These are phyloP conservation scores for Calonectria leucothoes DNA, from an alignment of 2,329 filamentous ascomycete genomes.

Conservation along the genomic window DNA sequence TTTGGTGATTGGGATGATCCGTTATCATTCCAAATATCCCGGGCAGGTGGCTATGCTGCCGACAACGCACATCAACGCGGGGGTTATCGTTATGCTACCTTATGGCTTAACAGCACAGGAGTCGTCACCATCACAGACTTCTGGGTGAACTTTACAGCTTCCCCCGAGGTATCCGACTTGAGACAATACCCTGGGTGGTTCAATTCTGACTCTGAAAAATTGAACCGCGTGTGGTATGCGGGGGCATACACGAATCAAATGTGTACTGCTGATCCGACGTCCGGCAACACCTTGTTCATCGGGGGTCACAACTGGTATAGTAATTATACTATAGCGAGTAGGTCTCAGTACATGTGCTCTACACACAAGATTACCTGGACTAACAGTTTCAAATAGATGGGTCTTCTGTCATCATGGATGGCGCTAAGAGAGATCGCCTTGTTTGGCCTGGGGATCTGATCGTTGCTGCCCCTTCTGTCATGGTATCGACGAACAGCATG, in stretches of 20 bases:
- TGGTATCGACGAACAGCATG: background rate
- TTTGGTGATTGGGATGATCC: background rate
- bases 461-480: background rate
- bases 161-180: background rate
- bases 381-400: background rate
- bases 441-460: background rate
- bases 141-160: background rate
- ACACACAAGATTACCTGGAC: background rate
- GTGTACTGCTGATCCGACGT: background rate
- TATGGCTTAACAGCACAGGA: background rate
- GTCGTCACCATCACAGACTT: background rate
- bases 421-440: background rate
- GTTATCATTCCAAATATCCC: background rate
- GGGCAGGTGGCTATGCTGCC: background rate
- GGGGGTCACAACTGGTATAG: background rate
- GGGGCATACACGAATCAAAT: background rate
- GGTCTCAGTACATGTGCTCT: background rate
- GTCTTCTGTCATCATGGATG: background rate
- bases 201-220: background rate
- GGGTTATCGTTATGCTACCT: background rate
- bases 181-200: background rate
- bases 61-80: background rate
- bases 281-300: background rate
- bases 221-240: background rate
- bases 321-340: background rate